Evolutionary conservation across 1,139 yeast genomes (phyloP), one percentile per base, ranked within the genome.

Genomic region (Sugiyamaella sp.): DNA sequence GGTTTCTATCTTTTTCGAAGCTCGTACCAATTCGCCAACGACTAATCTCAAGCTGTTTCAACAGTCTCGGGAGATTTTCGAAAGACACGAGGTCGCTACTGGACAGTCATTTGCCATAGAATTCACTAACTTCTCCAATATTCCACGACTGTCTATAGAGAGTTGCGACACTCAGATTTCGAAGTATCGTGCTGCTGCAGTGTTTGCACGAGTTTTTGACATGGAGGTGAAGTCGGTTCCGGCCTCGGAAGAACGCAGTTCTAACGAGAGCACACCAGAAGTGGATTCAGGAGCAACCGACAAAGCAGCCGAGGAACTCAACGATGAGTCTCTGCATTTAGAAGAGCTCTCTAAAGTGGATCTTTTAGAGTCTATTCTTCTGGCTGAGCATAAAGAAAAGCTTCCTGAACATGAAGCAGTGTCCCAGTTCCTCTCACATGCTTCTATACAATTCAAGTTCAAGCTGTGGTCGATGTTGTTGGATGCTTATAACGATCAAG

Each of bases 381-480:
- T 71, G 63, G 72, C 70, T 1, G 68, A 67, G 3, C 61, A 58
- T 35, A 12, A 21, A 22, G 35, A 49, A 47, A 46, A 54, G 22
- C 55, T 68, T 1, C 61, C 66, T 0, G 79, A 78, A 40, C 74
- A 78, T 35, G 59, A 64, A 2, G 81, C 89, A 2, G 82, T 89
- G 66, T 74, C 77, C 22, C 68, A 72, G 16, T 89, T 89, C 62
- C 74, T 93, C 19, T 72, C 74, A 1, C 74, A 74, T 12, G 83
- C 96, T 0, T 81, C 93, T 0, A 74, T 86, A 19, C 85, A 83
- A 37, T 78, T 90, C 69, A 81, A 80, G 53, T 72, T 89, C 37
- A 83, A 83, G 54, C 72, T 93, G 2, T 91, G 98, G 97, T 80
- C 81, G 45, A 76, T 88, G 21, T 72, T 93, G 16, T 76, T 89